Base-by-base conservation (phyloP, 495 filamentous ascomycete genomes). In the Letharia columbiana region DNA sequence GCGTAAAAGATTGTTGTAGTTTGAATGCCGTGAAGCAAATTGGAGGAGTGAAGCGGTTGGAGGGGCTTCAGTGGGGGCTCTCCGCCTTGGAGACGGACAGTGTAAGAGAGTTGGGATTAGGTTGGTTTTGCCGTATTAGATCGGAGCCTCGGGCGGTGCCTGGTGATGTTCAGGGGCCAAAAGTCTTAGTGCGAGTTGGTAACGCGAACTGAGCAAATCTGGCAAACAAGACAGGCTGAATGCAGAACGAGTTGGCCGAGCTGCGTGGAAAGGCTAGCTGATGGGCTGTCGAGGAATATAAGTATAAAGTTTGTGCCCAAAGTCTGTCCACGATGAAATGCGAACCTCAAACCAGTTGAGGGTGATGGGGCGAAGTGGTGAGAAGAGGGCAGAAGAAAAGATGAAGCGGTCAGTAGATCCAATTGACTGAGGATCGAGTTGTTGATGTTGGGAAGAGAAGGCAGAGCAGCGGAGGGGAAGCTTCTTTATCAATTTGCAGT, bases 111-210 rank as follows among this genome's bases (percentile, higher is more conserved):
- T 61, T 37, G 67, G 58, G 28, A 15, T 31, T 60, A 37, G 63
- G 56, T 41, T 58, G 42, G 45, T 31, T 63, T 18, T 42, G 33
- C 49, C 20, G 33, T 47, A 42, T 37, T 47, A 45, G 37, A 45
- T 66, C 61, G 67, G 66, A 71, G 69, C 64, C 64, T 66, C 65
- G 64, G 69, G 67, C 64, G 67, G 62, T 66, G 69, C 69, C 69
- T 71, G 65, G 49, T 61, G 37, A 60, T 67, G 44, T 66, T 64
- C 69, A 66, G 67, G 69, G 69, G 69, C 60, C 54, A 45, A 57
- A 63, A 37, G 20, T 60, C 49, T 54, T 50, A 66, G 62, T 62
- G 20, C 42, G n/a, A 45, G 56, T 59, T 52, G 61, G 59, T 44
- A 41, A 58, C 58, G 66, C 64, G n/a, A 49, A 66, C 35, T 33